phyloP scores from a whole-genome alignment of 148 eudicot species.

The Euryodendron excelsum region DNA sequence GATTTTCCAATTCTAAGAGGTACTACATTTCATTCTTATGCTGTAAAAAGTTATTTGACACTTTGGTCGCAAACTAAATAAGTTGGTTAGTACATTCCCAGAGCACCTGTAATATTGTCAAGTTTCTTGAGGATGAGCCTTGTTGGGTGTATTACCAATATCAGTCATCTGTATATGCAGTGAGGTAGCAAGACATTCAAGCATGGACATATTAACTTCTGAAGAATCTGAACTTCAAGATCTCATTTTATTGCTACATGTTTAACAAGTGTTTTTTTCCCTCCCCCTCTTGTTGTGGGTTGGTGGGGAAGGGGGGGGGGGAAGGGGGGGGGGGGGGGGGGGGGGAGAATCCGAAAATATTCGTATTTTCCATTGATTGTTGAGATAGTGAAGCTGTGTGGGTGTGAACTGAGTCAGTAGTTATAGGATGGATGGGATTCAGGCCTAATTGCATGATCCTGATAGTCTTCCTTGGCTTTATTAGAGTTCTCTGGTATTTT shows the following conservation, averaged over 20 bases:
- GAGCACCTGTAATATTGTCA: neutral
- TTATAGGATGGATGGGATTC: neutral
- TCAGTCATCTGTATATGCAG: neutral
- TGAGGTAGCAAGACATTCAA: too few species aligned
- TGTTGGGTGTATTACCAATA: neutral
- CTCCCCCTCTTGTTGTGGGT: too few species aligned
- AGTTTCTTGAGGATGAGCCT: neutral
- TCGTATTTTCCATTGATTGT: neutral
- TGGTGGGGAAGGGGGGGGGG: too few species aligned
- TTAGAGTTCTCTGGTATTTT: neutral
- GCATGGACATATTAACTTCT: neutral
- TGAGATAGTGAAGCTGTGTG: neutral
- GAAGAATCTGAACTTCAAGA: neutral
- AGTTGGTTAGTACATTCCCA: neutral
- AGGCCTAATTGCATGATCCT: slow-evolving; percentile 5
- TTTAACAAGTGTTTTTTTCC: too few species aligned
- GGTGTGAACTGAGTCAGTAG: neutral
- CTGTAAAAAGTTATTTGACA: neutral
- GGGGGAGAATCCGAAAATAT: neutral
- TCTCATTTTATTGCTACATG: too few species aligned
- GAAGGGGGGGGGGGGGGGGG: too few species aligned
- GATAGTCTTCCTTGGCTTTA: neutral
- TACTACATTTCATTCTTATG: neutral
- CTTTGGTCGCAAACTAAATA: too few species aligned
- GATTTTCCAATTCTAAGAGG: neutral